Percentiles rank a stretch among this genome's conserved stretches.
Conservation (phyloP, 306 rosid species). For the Hippophae tibetana region DNA sequence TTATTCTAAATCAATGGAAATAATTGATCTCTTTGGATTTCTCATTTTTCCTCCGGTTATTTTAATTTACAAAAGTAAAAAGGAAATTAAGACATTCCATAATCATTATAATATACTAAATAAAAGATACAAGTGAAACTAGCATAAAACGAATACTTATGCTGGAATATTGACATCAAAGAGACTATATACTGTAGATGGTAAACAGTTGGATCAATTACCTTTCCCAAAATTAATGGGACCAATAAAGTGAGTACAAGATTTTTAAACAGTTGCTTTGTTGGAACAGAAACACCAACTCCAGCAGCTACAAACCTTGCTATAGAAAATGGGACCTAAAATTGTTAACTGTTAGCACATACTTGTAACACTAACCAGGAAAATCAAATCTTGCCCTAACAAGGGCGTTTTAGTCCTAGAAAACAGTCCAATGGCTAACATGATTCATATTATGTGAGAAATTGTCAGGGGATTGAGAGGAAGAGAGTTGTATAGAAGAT, state of each 20-base stretch:
- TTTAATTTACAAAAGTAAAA: too few relatives aligned
- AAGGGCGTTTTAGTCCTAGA: background rate
- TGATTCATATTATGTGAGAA: too few relatives aligned
- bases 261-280: constrained; percentile 66
- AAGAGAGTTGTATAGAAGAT: too few relatives aligned
- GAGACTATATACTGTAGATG: background rate
- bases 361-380: constrained; percentile 3
- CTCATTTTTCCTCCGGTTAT: too few relatives aligned
- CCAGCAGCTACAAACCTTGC: constrained; percentile 74
- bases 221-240: constrained; percentile 90
- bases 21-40: too few relatives aligned
- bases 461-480: too few relatives aligned
- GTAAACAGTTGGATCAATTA: constrained; percentile 21
- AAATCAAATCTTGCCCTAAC: background rate
- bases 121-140: too few relatives aligned
- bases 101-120: too few relatives aligned
- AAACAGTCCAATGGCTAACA: background rate
- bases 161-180: background rate
- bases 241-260: constrained; percentile 58
- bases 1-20: too few relatives aligned
- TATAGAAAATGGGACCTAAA: constrained; percentile 77
- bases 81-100: too few relatives aligned
- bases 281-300: constrained; percentile 78
- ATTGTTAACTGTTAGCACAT: constrained; percentile 25
- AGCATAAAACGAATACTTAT: too few relatives aligned